phyloP scores from a whole-genome alignment of 495 filamentous ascomycete species.

The Talaromyces thailandensis region DNA sequence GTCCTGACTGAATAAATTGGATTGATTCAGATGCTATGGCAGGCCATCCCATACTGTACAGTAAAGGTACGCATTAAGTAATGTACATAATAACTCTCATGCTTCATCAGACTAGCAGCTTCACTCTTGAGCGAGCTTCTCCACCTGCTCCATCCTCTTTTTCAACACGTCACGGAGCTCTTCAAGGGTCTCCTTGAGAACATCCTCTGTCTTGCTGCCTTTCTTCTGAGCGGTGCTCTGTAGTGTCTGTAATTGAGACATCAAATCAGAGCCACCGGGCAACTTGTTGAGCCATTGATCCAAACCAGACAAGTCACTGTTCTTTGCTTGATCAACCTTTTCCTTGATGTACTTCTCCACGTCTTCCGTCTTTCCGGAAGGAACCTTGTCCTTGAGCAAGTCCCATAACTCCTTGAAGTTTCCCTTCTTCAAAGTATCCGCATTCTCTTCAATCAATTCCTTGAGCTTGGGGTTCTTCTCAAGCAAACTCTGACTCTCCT shows the following conservation, averaged over 20 bases:
- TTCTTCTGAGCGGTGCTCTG: constrained; percentile 46
- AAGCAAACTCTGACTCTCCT: constrained; percentile 51
- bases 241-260: constrained; percentile 46
- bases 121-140: constrained; percentile 29
- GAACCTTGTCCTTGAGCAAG: constrained; percentile 42
- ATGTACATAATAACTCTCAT: background rate
- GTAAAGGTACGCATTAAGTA: background rate
- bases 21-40: background rate
- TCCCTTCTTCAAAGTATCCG: constrained; percentile 47
- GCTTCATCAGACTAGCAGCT: background rate
- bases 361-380: constrained; percentile 43
- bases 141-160: constrained; percentile 31
- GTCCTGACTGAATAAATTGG: no score
- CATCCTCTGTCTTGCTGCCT: constrained; percentile 49
- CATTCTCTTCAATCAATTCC: constrained; percentile 53
- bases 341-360: constrained; percentile 51
- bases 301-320: constrained; percentile 25
- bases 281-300: constrained; percentile 44
- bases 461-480: constrained; percentile 61
- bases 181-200: constrained; percentile 49
- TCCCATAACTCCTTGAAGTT: constrained; percentile 45
- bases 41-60: background rate
- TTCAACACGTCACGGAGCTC: constrained; percentile 39
- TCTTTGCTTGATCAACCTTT: constrained; percentile 43
- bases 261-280: constrained; percentile 43